Conservation (phyloP, 345 rosid species). For the Viola odorata region DNA sequence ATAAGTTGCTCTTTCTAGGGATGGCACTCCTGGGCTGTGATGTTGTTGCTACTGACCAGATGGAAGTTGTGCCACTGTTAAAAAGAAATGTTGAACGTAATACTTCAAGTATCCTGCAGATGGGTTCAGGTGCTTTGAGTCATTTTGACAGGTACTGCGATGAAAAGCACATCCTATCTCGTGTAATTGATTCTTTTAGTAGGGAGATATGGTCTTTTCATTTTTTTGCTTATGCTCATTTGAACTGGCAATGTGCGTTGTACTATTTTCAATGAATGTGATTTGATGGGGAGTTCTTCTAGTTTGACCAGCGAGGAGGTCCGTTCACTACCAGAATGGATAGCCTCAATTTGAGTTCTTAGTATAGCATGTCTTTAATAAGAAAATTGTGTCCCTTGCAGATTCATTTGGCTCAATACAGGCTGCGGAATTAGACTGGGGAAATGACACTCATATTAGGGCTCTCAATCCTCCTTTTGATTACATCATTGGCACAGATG, state of each 20-base stretch:
- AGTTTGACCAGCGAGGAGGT: neutral
- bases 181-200: too few species aligned
- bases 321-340: conserved; percentile 2
- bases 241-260: neutral
- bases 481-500: conserved; percentile 86
- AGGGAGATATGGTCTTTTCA: too few species aligned
- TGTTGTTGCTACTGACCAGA: conserved; percentile 79
- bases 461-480: conserved; percentile 84
- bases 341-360: neutral
- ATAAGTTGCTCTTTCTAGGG: conserved; percentile 38
- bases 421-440: conserved; percentile 88
- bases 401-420: conserved; percentile 82
- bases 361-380: conserved; percentile 5
- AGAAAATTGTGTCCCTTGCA: conserved; percentile 24
- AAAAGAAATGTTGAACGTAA: conserved; percentile 79
- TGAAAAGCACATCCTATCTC: too few species aligned
- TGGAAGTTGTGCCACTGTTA: conserved; percentile 68
- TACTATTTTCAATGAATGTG: neutral
- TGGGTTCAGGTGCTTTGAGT: conserved; percentile 32
- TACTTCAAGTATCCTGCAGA: conserved; percentile 64
- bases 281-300: neutral
- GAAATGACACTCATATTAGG: conserved; percentile 62
- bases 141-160: neutral
- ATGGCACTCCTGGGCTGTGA: conserved; percentile 90
- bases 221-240: too few species aligned